Evolutionary conservation across 345 rosid species (phyloP), one percentile per base, ranked within the genome.

Genomic region (Eutrema yunnanense): DNA sequence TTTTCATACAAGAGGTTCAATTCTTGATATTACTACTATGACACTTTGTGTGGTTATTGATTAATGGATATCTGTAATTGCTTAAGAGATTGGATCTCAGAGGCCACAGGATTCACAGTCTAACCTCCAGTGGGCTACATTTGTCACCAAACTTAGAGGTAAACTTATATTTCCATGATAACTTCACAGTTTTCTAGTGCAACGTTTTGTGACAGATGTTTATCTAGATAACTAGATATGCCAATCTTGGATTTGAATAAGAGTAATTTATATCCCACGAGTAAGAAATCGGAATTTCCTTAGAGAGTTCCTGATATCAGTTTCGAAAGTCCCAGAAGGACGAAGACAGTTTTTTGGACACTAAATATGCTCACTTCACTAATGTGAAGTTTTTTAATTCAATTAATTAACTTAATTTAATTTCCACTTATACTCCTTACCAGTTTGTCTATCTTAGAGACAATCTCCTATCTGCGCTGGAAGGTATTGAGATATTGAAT

Each of bases 371-470:
- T 30, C 32, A 26, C 13, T 40, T 19, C 19, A n/a, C 12, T 26
- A 16, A 14, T 48, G 46, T 49, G 55, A 66, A 38, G 29, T 29
- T 67, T 11, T 16, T 8, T 37, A 65, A 9, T 12, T 22, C 30
- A 22, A 32, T 8, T 36, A 51, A 26, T 61, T 33, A 52, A 52
- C 50, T 37, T 69, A 14, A 13, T 46, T 36, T 62, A 52, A 9
- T 22, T 34, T 40, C 38, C 26, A 32, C 51, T 52, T 67, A 40
- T 77, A 47, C 74, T 83, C 32, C 79, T 77, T 74, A 64, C 82
- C 89, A 94, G 98, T 94, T 94, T 85, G 97, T 94, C 67, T 94
- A 94, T 81, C 95, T 94, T 56, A 86, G 98, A 81, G 98, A 94
- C 82, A 94, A 94, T 81, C 93, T 94, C 68, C 79, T 94, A 60